Base-by-base conservation (phyloP, 2,329 filamentous ascomycete species). In the Trichoderma oligosporum region DNA sequence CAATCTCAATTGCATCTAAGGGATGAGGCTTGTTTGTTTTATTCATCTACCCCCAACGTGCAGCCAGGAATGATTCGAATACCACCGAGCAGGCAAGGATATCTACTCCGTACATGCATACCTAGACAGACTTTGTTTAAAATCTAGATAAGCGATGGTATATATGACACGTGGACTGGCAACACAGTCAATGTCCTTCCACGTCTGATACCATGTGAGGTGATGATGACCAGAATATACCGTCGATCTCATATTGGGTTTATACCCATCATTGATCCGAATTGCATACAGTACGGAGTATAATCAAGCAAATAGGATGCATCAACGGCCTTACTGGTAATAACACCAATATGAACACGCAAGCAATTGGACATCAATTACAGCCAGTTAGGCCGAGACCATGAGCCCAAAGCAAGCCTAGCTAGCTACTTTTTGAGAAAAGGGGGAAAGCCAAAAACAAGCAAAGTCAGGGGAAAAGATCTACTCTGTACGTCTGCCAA, bases 121-220 rank as follows among this genome's bases (percentile, higher is more conserved):
- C n/a, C n/a, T n/a, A n/a, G n/a, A n/a, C n/a, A 41, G 53, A 48
- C 27, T 44, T 41, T 48, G n/a, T 41, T 16, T 35, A 18, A n/a
- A n/a, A 36, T 5, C 27, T 25, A 56, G 53, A 56, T 48, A 18
- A 42, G 53, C 53, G 35, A 48, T 56, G 35, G 41, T 56, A 18
- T 11, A 8, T 25, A 11, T 27, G 22, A 31, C 51, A 55, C 51
- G 41, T 55, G 51, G 51, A 36, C 31, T 14, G 16, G 25, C 25
- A 4, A 25, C 27, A 18, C 44, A 33, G 44, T 38, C 24, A 29
- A 45, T 46, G n/a, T n/a, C 31, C 22, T 24, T 38, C 29, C 22
- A 22, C 31, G 31, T 20, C n/a, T 6, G 45, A 9, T 7, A 29
- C 31, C 51, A 55, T 41, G 51, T 46, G 41, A 55, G 51, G 12